phyloP scores from a whole-genome alignment of 345 rosid genomes.

The Ceriops decandra region DNA sequence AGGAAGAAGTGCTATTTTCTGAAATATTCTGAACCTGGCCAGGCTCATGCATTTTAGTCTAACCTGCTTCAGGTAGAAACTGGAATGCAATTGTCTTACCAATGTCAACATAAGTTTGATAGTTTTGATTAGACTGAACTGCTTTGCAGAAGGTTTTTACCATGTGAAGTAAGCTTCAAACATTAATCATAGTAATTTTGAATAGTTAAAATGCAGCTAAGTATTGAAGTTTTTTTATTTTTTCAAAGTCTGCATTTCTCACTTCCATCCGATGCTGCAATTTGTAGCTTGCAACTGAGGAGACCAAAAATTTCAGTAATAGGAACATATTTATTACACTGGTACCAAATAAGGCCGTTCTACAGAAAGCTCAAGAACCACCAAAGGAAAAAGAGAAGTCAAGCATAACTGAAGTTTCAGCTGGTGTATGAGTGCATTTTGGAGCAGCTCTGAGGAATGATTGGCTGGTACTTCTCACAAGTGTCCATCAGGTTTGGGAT shows the following conservation, averaged over 20 bases:
- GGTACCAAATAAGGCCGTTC: constrained; percentile 75
- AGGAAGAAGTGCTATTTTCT: neutral
- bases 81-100: neutral
- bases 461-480: constrained; percentile 12
- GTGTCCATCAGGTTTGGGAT: constrained; percentile 10
- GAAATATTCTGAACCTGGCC: neutral
- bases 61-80: neutral
- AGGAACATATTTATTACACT: constrained; percentile 67
- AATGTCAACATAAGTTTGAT: neutral
- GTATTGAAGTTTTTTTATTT: neutral
- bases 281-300: constrained; percentile 84
- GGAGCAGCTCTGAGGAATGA: constrained; percentile 14
- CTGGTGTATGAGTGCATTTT: constrained; percentile 37
- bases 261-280: constrained; percentile 13
- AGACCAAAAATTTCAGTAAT: constrained; percentile 72
- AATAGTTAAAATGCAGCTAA: neutral
- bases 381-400: constrained; percentile 56
- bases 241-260: neutral
- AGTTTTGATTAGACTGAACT: neutral
- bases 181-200: no score
- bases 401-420: constrained; percentile 53
- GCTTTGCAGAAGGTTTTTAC: neutral
- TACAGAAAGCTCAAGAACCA: constrained; percentile 70
- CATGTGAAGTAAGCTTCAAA: no score
- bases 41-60: neutral